Percentiles rank a stretch among this genome's conserved stretches.
Evolutionary conservation across 83 land plant genomes (phyloP).

Genomic region (Diphasiastrum complanatum): DNA sequence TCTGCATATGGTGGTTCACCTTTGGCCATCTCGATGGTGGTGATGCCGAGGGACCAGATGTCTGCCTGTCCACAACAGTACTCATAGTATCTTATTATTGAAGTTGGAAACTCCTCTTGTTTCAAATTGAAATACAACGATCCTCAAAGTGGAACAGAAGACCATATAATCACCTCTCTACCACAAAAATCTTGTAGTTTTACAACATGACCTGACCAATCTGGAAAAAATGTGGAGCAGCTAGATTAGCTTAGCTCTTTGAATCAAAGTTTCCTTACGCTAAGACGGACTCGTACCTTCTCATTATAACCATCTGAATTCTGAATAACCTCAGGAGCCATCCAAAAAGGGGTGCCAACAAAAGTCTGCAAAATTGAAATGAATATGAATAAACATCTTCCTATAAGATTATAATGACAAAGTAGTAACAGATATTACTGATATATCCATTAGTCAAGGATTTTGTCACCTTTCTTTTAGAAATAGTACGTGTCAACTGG

Average conservation of each 20-base stretch:
- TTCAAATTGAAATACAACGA: too few relatives aligned
- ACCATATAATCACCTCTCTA: too few relatives aligned
- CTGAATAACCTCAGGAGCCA: slow-evolving; percentile 99
- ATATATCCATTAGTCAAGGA: not conserved
- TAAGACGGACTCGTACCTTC: slow-evolving; percentile 47
- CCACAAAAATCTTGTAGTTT: too few relatives aligned
- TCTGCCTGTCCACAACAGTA: slow-evolving; percentile 62
- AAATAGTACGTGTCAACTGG: slow-evolving; percentile 85
- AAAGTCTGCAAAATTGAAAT: slow-evolving; percentile 54
- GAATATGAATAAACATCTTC: not conserved
- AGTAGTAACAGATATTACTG: not conserved
- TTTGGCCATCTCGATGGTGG: slow-evolving; percentile 98
- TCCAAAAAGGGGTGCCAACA: slow-evolving; percentile 99
- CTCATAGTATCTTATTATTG: too few relatives aligned
- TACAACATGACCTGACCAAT: not conserved
- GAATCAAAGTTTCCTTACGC: not conserved
- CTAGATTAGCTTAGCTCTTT: not conserved
- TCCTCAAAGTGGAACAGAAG: too few relatives aligned
- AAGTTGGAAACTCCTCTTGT: too few relatives aligned
- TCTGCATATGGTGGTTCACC: slow-evolving; percentile 99
- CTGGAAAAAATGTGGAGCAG: not conserved
- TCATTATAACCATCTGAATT: slow-evolving; percentile 98
- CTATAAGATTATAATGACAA: slow-evolving; percentile 9
- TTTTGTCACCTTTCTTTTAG: slow-evolving; percentile 77
- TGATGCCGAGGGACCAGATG: slow-evolving; percentile 98